Percentiles rank a stretch among this genome's conserved stretches.
phyloP scores from a whole-genome alignment of 2,329 filamentous ascomycete genomes.

The Fonsecaea erecta region DNA sequence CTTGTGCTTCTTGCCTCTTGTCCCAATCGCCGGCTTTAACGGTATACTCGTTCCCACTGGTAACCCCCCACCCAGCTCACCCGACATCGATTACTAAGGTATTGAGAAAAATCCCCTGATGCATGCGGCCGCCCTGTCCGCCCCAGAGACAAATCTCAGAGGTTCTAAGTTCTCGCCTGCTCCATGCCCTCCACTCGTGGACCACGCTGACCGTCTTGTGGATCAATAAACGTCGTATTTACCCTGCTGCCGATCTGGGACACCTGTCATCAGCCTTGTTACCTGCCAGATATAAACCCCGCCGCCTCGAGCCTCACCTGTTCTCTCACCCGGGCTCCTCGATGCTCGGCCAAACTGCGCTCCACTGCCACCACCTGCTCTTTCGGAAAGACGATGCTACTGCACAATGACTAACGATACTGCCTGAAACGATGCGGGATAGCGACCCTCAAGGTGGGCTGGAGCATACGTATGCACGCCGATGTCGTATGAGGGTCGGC shows the following conservation, averaged over 20 bases:
- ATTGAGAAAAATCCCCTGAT: neutral
- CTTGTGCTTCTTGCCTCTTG: neutral
- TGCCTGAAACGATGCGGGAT: neutral
- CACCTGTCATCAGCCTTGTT: neutral
- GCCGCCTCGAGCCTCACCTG: neutral
- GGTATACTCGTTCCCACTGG: neutral
- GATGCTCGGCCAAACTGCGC: neutral
- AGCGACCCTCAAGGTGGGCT: neutral
- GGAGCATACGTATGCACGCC: neutral
- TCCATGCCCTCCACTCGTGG: neutral
- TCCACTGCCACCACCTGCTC: neutral
- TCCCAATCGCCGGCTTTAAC: neutral
- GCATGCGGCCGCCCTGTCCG: conserved; percentile 14
- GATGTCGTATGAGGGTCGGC: neutral
- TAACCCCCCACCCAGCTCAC: neutral
- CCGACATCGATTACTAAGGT: neutral
- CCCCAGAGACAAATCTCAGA: neutral
- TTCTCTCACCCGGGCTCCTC: neutral
- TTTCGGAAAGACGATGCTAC: neutral
- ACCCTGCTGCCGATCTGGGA: neutral
- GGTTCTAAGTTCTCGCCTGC: neutral
- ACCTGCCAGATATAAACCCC: neutral
- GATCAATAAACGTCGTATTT: neutral
- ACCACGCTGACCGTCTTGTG: neutral
- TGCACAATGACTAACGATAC: neutral